phyloP scores from a whole-genome alignment of 2,329 filamentous ascomycete genomes.

The Fusarium euwallaceae region DNA sequence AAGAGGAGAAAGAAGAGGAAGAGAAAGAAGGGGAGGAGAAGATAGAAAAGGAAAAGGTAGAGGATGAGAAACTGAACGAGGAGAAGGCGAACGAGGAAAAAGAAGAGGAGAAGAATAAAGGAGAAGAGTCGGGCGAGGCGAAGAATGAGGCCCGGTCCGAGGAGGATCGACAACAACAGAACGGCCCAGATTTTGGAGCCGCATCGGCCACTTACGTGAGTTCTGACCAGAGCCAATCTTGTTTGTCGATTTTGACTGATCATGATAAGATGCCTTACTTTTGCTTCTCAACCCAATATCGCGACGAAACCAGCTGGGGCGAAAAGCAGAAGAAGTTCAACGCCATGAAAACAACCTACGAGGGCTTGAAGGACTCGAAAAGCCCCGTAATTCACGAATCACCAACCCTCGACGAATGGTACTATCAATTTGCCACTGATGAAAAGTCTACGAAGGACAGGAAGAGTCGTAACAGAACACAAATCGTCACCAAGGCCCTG shows the following conservation, averaged over 20 bases:
- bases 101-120: not conserved
- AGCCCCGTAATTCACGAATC: not conserved
- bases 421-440: not conserved
- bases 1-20: not conserved
- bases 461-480: not conserved
- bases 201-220: not conserved
- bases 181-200: not conserved
- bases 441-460: not conserved
- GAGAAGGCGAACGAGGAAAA: not conserved
- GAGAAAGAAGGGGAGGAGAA: not conserved
- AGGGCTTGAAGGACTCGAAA: fast-evolving
- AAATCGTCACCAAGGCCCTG: not conserved
- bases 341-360: not conserved
- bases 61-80: not conserved
- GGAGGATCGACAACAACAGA: not conserved
- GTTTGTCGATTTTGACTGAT: not conserved
- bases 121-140: not conserved
- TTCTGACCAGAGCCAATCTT: not conserved
- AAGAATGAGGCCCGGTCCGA: not conserved
- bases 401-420: conserved; percentile 5
- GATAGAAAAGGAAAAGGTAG: not conserved
- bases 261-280: not conserved
- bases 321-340: not conserved
- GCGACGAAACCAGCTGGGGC: not conserved
- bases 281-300: not conserved